A percentile compares a stretch with the other conserved stretches of the same genome.
Evolutionary conservation across 176 grass and related monocot genomes (phyloP).

Genomic region (Musa acuminata): DNA sequence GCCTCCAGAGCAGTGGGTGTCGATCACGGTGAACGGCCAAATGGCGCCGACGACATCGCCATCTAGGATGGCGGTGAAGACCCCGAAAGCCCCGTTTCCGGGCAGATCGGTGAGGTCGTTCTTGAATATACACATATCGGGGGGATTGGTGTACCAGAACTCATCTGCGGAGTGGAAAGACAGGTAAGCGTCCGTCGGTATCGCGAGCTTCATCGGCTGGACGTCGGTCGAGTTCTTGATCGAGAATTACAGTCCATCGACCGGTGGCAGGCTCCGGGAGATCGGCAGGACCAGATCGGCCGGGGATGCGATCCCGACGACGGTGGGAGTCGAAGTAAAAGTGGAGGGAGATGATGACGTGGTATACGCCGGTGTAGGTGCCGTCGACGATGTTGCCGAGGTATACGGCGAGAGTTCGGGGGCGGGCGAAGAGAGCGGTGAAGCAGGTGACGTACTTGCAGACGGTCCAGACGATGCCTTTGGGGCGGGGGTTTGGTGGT

Average conservation of each 20-base stretch:
- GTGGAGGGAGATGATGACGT: constrained; percentile 54
- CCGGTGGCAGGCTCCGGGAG: constrained; percentile 40
- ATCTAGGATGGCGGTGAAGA: constrained; percentile 45
- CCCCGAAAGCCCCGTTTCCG: constrained; percentile 52
- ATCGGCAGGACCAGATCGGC: constrained; percentile 57
- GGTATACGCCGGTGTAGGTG: constrained; percentile 58
- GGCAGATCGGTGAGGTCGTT: constrained; percentile 27
- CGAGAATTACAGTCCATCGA: constrained; percentile 54
- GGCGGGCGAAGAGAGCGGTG: constrained; percentile 46
- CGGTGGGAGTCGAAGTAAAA: constrained; percentile 45
- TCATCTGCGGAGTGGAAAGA: constrained; percentile 51
- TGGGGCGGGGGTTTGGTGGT: constrained; percentile 46
- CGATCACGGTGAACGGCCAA: constrained; percentile 81
- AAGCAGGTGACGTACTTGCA: constrained; percentile 60
- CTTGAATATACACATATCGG: constrained; percentile 19
- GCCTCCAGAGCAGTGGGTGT: constrained; percentile 66
- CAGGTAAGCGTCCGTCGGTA: constrained; percentile 59
- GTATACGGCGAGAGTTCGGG: constrained; percentile 53
- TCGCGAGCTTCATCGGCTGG: constrained; percentile 24
- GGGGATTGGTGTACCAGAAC: constrained; percentile 62
- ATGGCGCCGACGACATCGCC: constrained; percentile 51
- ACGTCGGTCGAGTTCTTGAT: constrained; percentile 38
- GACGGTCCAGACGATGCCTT: constrained; percentile 52
- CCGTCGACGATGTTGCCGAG: constrained; percentile 55
- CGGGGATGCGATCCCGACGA: constrained; percentile 27